Evolutionary conservation across 768 basidiomycete genomes (phyloP).

Genomic region (Rhizopogon sp.): DNA sequence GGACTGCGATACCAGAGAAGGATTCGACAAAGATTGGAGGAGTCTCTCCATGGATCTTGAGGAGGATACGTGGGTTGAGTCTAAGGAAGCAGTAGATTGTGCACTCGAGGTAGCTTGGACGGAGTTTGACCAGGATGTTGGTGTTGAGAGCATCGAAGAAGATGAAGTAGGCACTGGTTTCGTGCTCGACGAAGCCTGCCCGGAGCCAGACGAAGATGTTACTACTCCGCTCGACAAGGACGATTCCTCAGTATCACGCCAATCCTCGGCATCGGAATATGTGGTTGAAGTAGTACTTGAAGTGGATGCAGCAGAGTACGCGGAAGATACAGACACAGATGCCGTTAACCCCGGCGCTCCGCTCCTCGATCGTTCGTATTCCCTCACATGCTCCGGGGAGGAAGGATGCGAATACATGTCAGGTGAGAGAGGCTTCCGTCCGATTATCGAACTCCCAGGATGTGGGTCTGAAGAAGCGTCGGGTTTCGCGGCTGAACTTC

Average conservation of each 20-base stretch:
- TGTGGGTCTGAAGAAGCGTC: not conserved
- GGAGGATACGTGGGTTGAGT: not conserved
- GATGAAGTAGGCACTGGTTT: not conserved
- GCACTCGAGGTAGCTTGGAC: no score
- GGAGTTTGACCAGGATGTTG: not conserved
- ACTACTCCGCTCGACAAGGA: not conserved
- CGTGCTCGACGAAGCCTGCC: not conserved
- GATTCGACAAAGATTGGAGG: not conserved
- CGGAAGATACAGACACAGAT: constrained; percentile 24
- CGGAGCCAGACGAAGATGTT: not conserved
- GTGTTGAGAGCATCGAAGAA: not conserved
- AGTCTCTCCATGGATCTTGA: not conserved
- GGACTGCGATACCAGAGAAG: not conserved
- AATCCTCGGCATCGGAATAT: constrained; percentile 8
- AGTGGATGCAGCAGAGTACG: constrained; percentile 20
- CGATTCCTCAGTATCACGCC: not conserved
- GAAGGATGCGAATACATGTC: not conserved
- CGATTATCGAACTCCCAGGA: not conserved
- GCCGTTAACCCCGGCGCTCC: constrained; percentile 12
- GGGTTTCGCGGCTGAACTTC: not conserved
- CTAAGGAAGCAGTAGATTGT: no score
- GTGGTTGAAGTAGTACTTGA: constrained; percentile 5
- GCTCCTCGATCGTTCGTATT: not conserved
- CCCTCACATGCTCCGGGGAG: not conserved
- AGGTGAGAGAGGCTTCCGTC: not conserved